phyloP scores from a whole-genome alignment of 441 rosid species.

The Pelargonium fulgidum region DNA sequence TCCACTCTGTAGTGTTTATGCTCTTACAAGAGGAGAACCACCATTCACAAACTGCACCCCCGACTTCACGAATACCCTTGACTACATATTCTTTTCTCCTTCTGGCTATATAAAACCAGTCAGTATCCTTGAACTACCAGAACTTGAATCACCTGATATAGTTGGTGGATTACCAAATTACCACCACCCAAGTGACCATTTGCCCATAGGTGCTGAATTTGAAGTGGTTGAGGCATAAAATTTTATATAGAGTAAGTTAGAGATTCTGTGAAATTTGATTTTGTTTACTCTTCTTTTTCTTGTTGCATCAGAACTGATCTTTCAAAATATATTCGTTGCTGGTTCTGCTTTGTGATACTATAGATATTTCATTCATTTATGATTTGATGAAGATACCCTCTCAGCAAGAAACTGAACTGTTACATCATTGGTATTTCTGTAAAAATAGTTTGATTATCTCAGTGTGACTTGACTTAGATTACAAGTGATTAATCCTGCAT shows the following conservation, averaged over 20 bases:
- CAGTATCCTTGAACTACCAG: slow-evolving; percentile 61
- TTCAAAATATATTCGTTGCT: not conserved
- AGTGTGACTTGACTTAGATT: not conserved
- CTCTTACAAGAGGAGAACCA: slow-evolving; percentile 67
- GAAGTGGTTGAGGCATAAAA: slow-evolving; percentile 24
- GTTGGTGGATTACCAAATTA: slow-evolving; percentile 65
- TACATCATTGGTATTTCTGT: not conserved
- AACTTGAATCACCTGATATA: slow-evolving; percentile 48
- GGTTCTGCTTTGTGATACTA: not conserved
- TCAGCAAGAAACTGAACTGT: not conserved
- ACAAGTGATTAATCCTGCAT: not conserved
- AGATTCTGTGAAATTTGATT: not conserved
- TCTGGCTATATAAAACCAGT: slow-evolving; percentile 47
- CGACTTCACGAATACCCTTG: slow-evolving; percentile 64
- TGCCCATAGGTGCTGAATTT: slow-evolving; percentile 84
- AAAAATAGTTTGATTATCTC: not conserved
- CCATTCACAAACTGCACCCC: slow-evolving; percentile 87
- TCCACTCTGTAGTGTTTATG: slow-evolving; percentile 62
- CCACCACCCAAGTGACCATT: slow-evolving; percentile 88
- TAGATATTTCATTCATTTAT: not conserved
- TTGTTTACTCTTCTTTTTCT: not conserved
- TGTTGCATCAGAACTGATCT: not conserved
- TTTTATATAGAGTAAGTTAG: not conserved
- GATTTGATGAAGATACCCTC: not conserved
- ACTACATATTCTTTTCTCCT: slow-evolving; percentile 74